phyloP scores from a whole-genome alignment of 306 rosid genomes.

The Parietaria judaica region DNA sequence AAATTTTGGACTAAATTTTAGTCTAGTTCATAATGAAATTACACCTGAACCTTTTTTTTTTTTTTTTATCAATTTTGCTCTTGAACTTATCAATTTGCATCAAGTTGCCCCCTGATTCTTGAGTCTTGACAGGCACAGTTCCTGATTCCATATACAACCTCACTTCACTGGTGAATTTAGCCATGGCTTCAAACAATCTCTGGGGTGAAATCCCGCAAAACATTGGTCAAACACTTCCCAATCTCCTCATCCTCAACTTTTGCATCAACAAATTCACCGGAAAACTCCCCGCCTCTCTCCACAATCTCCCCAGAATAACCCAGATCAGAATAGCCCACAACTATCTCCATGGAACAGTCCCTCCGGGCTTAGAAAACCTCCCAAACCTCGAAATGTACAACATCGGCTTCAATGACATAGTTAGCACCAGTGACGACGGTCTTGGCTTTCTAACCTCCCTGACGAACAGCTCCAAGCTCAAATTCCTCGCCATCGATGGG shows the following conservation, averaged over 20 bases:
- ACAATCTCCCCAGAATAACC: slow-evolving; percentile 51
- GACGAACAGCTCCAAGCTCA: slow-evolving; percentile 49
- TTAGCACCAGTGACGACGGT: slow-evolving; percentile 30
- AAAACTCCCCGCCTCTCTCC: slow-evolving; percentile 57
- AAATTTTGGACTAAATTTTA: too few relatives aligned
- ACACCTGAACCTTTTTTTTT: too few relatives aligned
- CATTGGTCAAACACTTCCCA: slow-evolving; percentile 49
- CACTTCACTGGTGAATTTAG: slow-evolving; percentile 43
- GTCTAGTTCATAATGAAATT: too few relatives aligned
- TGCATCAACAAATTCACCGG: slow-evolving; percentile 62
- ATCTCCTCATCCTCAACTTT: slow-evolving; percentile 38
- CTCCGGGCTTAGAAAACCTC: slow-evolving; percentile 68
- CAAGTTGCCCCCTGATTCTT: too few relatives aligned
- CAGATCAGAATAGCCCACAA: slow-evolving; percentile 42
- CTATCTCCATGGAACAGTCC: slow-evolving; percentile 50
- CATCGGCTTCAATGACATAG: slow-evolving; percentile 53
- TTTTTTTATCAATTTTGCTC: too few relatives aligned
- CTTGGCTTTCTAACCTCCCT: slow-evolving; percentile 47
- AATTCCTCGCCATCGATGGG: slow-evolving; percentile 42
- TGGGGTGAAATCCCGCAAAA: slow-evolving; percentile 62
- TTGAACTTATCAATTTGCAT: too few relatives aligned
- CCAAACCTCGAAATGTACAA: slow-evolving; percentile 49
- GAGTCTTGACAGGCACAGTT: slow-evolving; percentile 40
- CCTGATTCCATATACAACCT: slow-evolving; percentile 44
- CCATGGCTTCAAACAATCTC: slow-evolving; percentile 48